phyloP scores from a whole-genome alignment of 768 basidiomycete species.

The Termitomyces sp. region DNA sequence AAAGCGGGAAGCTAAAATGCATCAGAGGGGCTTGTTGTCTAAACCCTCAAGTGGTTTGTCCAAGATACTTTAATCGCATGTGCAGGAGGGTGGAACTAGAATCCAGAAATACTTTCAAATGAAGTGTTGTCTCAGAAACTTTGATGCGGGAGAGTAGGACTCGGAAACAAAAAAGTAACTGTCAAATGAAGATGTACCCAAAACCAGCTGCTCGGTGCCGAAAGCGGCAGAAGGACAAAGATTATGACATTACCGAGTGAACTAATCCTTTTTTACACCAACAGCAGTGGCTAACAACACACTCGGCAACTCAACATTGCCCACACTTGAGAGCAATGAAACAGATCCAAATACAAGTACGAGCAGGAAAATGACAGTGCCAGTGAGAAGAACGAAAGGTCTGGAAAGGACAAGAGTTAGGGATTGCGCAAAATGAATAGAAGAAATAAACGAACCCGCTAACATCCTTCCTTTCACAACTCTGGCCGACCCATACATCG shows the following conservation, averaged over 20 bases:
- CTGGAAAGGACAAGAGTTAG: constrained; percentile 33
- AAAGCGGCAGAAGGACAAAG: background rate
- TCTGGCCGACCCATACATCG: constrained; percentile 70
- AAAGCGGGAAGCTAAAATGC: background rate
- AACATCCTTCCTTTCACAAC: constrained; percentile 76
- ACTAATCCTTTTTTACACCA: constrained; percentile 50
- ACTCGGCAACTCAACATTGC: constrained; percentile 64
- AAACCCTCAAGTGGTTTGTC: background rate
- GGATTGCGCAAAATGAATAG: constrained; percentile 5
- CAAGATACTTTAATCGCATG: background rate
- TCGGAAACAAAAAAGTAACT: background rate
- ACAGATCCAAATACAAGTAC: constrained; percentile 67
- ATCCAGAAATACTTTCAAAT: background rate
- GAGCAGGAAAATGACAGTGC: constrained; percentile 62
- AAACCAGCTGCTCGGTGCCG: background rate
- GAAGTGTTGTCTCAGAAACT: background rate
- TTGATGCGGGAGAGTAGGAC: background rate
- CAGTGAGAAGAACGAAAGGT: constrained; percentile 70
- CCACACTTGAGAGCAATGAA: constrained; percentile 61
- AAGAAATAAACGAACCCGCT: constrained; percentile 57
- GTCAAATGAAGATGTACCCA: background rate
- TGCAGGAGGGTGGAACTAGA: background rate
- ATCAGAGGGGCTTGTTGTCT: background rate
- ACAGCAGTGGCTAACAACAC: constrained; percentile 63
- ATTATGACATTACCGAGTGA: constrained; percentile 8